Percentiles rank a stretch among this genome's conserved stretches.
These are phyloP conservation scores for Heliamphora pulchella DNA, from an alignment of 179 eudicot genomes.

Conservation along the genomic window DNA sequence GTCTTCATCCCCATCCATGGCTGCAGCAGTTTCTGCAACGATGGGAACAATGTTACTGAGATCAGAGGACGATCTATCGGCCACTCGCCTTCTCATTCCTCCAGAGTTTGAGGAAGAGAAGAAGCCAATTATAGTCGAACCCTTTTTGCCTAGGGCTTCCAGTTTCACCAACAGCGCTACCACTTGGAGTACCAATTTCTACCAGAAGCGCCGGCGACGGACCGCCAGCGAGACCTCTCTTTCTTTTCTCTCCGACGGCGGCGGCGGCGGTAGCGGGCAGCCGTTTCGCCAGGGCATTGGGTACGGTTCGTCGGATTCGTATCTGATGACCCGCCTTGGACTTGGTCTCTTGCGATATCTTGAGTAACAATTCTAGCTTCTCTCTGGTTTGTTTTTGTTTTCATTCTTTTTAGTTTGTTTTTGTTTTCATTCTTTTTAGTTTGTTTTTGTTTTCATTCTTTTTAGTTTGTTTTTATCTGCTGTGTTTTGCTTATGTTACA, in stretches of 20 bases:
- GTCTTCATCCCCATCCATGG: not conserved
- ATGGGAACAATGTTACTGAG: not conserved
- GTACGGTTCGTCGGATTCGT: constrained; percentile 44
- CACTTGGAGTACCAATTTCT: not conserved
- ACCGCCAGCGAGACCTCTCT: not conserved
- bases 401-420: not conserved
- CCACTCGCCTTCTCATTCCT: constrained; percentile 13
- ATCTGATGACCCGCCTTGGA: constrained; percentile 35
- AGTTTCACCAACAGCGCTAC: not conserved
- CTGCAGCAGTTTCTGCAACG: not conserved
- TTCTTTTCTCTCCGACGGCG: not conserved
- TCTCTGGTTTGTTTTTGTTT: not conserved
- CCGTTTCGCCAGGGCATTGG: constrained; percentile 38
- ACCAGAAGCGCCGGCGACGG: constrained; percentile 17
- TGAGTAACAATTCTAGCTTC: constrained; percentile 6
- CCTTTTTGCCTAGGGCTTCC: constrained; percentile 10
- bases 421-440: too few relatives aligned
- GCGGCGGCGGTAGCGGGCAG: constrained; percentile 8
- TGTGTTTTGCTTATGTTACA: too few relatives aligned
- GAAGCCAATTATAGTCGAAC: not conserved
- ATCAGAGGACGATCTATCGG: constrained; percentile 9
- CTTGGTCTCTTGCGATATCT: constrained; percentile 37
- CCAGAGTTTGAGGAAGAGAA: constrained; percentile 1
- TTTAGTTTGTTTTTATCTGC: too few relatives aligned
- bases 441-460: too few relatives aligned